phyloP scores from a whole-genome alignment of 495 filamentous ascomycete species.

The Aspergillus nidulans region DNA sequence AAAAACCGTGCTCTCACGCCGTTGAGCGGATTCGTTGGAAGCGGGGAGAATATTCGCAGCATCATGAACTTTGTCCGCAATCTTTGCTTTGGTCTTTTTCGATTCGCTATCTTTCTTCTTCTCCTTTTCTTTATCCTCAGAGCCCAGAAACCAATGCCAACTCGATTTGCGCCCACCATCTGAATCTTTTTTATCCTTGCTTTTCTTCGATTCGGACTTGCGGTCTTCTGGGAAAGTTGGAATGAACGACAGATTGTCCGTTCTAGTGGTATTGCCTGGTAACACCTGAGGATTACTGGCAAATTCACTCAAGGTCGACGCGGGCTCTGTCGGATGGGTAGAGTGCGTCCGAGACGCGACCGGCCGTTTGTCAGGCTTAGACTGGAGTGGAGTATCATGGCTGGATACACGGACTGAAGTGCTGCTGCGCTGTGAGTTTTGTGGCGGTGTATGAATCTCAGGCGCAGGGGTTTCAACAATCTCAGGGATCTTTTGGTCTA shows the following conservation, averaged over 20 bases:
- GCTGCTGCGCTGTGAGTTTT: constrained; percentile 25
- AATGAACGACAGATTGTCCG: constrained; percentile 77
- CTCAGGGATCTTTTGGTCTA: constrained; percentile 52
- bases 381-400: constrained; percentile 36
- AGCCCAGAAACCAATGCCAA: constrained; percentile 73
- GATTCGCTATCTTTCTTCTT: constrained; percentile 59
- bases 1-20: constrained; percentile 77
- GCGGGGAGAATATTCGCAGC: constrained; percentile 74
- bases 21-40: constrained; percentile 62
- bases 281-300: constrained; percentile 46
- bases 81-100: constrained; percentile 58
- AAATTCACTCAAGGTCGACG: constrained; percentile 32
- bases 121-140: constrained; percentile 67
- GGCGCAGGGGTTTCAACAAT: constrained; percentile 66
- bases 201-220: constrained; percentile 59
- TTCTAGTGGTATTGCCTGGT: constrained; percentile 66
- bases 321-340: constrained; percentile 21
- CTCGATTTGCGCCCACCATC: constrained; percentile 70
- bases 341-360: constrained; percentile 20
- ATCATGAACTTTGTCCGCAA: constrained; percentile 55
- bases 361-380: constrained; percentile 29
- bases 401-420: constrained; percentile 52
- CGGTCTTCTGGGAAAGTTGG: constrained; percentile 70
- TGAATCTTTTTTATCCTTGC: constrained; percentile 58
- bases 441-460: constrained; percentile 25